Base-by-base conservation (phyloP, 352 stramenopile species). In the Phytophthora boehmeriae region DNA sequence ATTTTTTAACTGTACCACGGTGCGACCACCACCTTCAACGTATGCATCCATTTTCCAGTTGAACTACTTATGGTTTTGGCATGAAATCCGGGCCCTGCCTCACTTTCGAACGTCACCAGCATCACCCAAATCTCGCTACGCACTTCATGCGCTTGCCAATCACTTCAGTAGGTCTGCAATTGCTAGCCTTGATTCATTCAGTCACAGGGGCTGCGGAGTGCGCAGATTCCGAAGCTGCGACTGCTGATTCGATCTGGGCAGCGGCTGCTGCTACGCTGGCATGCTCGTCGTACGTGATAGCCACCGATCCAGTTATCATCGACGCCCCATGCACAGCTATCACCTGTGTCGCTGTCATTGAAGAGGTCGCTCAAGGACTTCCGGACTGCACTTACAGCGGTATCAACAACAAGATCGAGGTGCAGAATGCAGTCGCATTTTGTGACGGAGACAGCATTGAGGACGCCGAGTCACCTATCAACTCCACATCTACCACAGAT, bases 401-500 rank as follows among this genome's bases (percentile, higher is more conserved):
- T 4, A 46, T 63, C 27, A 72, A 75, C 57, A 60, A 63, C 62
- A 72, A 72, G 36, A 60, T 66, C 25, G 42, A 71, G 27, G 48
- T 66, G 6, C 36, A 63, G n/a, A 63, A 68, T 27, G 57, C 57
- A 16, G 53, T 69, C 25, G 54, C 55, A 25, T 2, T 27, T 8
- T 73, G 66, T 36, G 67, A 63, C 30, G 51, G 41, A 43, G 53
- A 47, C 23, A 23, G 34, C 5, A 46, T 25, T 4, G 19, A 17
- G 11, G 42, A 60, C 16, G 27, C 53, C 16, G 53, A 42, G 5
- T 63, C 59, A 0, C 42, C 25, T 30, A 30, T 6, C 39, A 44
- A 4, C 9, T 14, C 34, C 9, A 55, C 8, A 14, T 17, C 22
- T 30, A 25, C 42, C 20, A 61, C 34, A 8, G 27, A 50, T 54